Conservation (phyloP, 2,329 filamentous ascomycete genomes). For the Colletotrichum plurivorum region DNA sequence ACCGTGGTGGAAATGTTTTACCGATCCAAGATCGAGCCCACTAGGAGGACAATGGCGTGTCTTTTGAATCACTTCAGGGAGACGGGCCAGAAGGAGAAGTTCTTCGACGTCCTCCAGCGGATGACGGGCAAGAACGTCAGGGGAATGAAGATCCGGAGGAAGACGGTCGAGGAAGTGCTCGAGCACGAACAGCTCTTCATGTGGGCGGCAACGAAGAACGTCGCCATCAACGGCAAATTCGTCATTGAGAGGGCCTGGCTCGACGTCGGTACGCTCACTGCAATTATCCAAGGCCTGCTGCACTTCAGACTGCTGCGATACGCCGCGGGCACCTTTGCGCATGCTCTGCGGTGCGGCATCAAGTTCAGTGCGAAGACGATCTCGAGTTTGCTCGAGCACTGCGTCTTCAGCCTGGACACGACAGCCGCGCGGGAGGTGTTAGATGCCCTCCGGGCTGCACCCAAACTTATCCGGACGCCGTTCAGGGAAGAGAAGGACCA, state of each 20-base stretch:
- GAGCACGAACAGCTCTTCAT: constrained; percentile 44
- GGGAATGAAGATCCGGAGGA: constrained; percentile 57
- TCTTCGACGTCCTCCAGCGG: constrained; percentile 61
- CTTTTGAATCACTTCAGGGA: constrained; percentile 66
- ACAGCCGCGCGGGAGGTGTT: constrained; percentile 16
- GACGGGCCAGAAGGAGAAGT: constrained; percentile 56
- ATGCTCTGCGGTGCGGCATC: constrained; percentile 54
- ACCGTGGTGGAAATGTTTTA: constrained; percentile 68
- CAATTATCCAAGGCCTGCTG: constrained; percentile 63
- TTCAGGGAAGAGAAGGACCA: constrained; percentile 13
- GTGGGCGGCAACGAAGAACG: constrained; percentile 48
- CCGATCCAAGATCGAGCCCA: constrained; percentile 60
- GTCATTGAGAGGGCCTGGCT: constrained; percentile 58
- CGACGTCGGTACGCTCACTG: constrained; percentile 57
- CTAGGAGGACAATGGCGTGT: constrained; percentile 63
- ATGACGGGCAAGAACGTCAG: constrained; percentile 59
- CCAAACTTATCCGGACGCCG: neutral
- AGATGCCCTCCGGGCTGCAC: neutral
- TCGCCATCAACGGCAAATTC: constrained; percentile 49
- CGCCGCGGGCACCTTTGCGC: constrained; percentile 58
- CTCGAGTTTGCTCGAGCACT: constrained; percentile 57
- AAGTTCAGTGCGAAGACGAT: constrained; percentile 50
- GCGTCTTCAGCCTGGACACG: constrained; percentile 47
- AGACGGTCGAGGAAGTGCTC: constrained; percentile 50
- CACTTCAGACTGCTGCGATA: constrained; percentile 61